Conservation (phyloP, 1,284 basidiomycete genomes). For the Puccinia coronata region DNA sequence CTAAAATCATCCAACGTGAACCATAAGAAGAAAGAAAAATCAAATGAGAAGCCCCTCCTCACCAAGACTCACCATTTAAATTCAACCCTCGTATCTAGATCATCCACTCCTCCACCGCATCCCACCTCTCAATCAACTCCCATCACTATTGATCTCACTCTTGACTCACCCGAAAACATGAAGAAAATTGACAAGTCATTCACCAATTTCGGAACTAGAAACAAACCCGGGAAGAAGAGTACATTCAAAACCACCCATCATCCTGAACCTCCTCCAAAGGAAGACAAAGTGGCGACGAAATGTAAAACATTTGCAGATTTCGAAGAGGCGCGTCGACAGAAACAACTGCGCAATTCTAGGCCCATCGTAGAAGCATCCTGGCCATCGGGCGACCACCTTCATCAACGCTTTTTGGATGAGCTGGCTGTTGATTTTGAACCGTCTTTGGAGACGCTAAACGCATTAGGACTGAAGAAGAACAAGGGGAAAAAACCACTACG, state of each 20-base stretch:
- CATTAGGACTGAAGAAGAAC: background rate
- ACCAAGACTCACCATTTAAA: background rate
- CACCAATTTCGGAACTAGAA: background rate
- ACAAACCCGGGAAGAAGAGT: background rate
- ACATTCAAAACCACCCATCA: background rate
- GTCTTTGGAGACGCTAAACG: background rate
- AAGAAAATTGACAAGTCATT: background rate
- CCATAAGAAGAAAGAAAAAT: background rate
- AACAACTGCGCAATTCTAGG: background rate
- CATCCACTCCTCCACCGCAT: background rate
- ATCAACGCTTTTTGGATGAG: background rate
- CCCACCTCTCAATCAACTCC: background rate
- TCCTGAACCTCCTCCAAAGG: background rate
- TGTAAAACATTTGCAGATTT: slow-evolving; percentile 19
- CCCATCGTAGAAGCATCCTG: background rate
- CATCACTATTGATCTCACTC: background rate
- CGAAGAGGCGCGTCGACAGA: slow-evolving; percentile 6
- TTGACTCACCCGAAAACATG: background rate
- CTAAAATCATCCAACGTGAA: no score
- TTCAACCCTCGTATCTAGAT: background rate
- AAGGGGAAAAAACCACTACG: slow-evolving; percentile 12
- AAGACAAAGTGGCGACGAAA: background rate
- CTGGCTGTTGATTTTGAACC: background rate
- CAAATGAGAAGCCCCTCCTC: background rate
- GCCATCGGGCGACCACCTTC: background rate